Evolutionary conservation across 306 rosid species (phyloP).

Genomic region (Alnus glutinosa): DNA sequence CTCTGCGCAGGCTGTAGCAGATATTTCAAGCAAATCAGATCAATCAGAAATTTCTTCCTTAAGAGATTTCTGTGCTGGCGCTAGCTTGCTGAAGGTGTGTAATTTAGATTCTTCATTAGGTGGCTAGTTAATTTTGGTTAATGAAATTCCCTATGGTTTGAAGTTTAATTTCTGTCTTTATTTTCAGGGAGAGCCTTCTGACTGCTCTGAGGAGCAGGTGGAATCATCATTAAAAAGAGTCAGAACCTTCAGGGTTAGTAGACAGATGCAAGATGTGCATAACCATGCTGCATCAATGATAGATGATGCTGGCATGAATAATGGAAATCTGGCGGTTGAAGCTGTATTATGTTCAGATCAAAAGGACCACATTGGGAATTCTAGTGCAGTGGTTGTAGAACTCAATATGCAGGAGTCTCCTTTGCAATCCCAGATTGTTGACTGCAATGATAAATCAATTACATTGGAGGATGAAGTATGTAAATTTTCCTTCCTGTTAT

Average conservation of each 20-base stretch:
- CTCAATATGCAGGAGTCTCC: background rate
- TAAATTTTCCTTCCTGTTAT: conserved; percentile 17
- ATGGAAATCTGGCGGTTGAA: background rate
- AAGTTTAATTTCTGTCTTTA: conserved; percentile 13
- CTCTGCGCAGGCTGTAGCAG: no score
- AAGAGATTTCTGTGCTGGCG: background rate
- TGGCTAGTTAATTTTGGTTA: background rate
- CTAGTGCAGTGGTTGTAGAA: conserved; percentile 2
- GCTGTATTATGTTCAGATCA: conserved; percentile 2
- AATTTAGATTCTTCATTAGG: background rate
- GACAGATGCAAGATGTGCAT: conserved; percentile 1
- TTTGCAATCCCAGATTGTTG: background rate
- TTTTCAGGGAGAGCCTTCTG: conserved; percentile 18
- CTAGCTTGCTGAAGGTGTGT: background rate
- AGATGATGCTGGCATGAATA: conserved; percentile 20
- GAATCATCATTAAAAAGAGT: conserved; percentile 12
- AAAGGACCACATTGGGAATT: conserved; percentile 7
- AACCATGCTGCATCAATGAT: conserved; percentile 1
- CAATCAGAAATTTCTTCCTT: conserved; percentile 18
- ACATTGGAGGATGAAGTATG: conserved; percentile 37
- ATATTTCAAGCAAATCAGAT: no score
- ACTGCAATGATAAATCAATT: background rate
- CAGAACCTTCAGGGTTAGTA: conserved; percentile 10
- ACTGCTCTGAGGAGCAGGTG: conserved; percentile 11
- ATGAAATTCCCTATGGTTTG: background rate